Evolutionary conservation across 2,329 filamentous ascomycete species (phyloP).

Genomic region (Colletotrichum tamarilloi): DNA sequence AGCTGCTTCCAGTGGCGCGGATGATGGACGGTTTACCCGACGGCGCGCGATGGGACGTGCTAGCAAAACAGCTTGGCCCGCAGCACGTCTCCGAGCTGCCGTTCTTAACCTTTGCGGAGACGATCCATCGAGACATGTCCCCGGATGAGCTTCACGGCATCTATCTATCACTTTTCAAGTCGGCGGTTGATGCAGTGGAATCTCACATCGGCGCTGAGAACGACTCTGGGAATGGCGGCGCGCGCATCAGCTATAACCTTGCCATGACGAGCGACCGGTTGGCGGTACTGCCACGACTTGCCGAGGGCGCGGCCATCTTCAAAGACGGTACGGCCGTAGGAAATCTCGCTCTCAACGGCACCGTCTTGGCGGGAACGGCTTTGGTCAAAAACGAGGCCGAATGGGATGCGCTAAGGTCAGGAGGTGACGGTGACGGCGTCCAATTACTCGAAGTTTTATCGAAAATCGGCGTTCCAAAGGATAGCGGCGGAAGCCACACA

Average conservation of each 20-base stretch:
- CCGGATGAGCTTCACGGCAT: slow-evolving; percentile 49
- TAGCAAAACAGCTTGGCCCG: slow-evolving; percentile 54
- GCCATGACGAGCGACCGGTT: slow-evolving; percentile 66
- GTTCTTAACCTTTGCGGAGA: slow-evolving; percentile 57
- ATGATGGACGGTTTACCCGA: slow-evolving; percentile 66
- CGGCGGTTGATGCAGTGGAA: slow-evolving; percentile 53
- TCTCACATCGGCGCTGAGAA: slow-evolving; percentile 28
- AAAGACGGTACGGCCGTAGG: slow-evolving; percentile 50
- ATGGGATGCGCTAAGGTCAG: slow-evolving; percentile 63
- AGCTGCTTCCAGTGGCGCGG: slow-evolving; percentile 73
- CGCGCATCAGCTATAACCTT: slow-evolving; percentile 72
- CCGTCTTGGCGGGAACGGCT: slow-evolving; percentile 71
- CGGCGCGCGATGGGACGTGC: slow-evolving; percentile 57
- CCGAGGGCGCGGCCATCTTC: slow-evolving; percentile 57
- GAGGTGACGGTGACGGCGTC: slow-evolving; percentile 2
- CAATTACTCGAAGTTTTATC: slow-evolving; percentile 51
- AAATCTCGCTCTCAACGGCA: slow-evolving; percentile 67
- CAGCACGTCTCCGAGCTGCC: slow-evolving; percentile 44
- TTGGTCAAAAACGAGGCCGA: slow-evolving; percentile 69
- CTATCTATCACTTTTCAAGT: slow-evolving; percentile 61
- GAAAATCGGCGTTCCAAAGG: slow-evolving; percentile 51
- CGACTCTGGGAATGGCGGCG: slow-evolving; percentile 49
- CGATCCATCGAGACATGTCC: slow-evolving; percentile 48
- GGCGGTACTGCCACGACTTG: slow-evolving; percentile 64
- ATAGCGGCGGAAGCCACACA: background rate